Evolutionary conservation across 2,329 filamentous ascomycete species (phyloP).

Genomic region (Leptoxyphium fumago): DNA sequence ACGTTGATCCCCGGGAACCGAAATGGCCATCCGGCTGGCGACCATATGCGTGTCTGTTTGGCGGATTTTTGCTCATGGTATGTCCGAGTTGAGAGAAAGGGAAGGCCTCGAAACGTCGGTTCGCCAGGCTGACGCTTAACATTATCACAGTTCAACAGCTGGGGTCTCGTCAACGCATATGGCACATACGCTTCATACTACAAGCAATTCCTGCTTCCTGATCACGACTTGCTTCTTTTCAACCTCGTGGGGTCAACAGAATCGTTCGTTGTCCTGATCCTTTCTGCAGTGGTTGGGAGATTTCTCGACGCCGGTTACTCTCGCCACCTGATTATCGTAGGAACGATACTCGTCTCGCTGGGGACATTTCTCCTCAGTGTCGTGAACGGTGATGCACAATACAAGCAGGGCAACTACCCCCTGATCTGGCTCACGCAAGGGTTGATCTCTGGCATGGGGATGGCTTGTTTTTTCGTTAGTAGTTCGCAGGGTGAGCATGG

Average conservation of each 20-base stretch:
- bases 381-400: slow-evolving; percentile 23
- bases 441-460: slow-evolving; percentile 32
- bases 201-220: slow-evolving; percentile 28
- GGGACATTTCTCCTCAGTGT: slow-evolving; percentile 32
- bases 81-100: not conserved
- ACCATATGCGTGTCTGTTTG: slow-evolving; percentile 29
- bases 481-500: slow-evolving; percentile 32
- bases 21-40: slow-evolving; percentile 31
- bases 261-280: slow-evolving; percentile 30
- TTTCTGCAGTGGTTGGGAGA: slow-evolving; percentile 33
- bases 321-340: slow-evolving; percentile 25
- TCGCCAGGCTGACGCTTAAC: too few relatives aligned
- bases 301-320: slow-evolving; percentile 34
- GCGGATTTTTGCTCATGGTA: slow-evolving; percentile 35
- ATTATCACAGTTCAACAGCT: slow-evolving; percentile 24
- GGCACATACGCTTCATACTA: slow-evolving; percentile 37
- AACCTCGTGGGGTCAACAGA: slow-evolving; percentile 36
- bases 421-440: slow-evolving; percentile 34
- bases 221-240: slow-evolving; percentile 25
- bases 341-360: slow-evolving; percentile 27
- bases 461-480: slow-evolving; percentile 38
- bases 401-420: slow-evolving; percentile 25
- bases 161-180: slow-evolving; percentile 35
- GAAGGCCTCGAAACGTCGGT: not conserved
- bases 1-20: slow-evolving; percentile 12